Conservation (phyloP, 352 stramenopile genomes). For the Blastocystis sp. region DNA sequence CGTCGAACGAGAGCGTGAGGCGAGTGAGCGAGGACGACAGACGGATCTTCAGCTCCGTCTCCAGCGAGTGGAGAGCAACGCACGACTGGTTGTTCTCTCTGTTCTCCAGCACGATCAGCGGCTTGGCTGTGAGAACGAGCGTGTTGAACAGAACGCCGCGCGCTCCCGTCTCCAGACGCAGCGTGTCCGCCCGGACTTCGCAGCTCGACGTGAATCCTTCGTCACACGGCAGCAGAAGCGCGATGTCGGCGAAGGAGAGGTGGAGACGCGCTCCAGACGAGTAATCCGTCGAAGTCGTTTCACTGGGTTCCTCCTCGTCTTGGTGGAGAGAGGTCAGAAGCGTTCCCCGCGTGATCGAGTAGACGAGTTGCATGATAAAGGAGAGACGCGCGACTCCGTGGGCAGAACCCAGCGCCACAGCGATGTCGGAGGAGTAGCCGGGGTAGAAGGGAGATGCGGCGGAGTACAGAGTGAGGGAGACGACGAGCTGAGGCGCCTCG, state of each 20-base stretch:
- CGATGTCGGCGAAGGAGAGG: not conserved
- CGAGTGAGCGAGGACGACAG: not conserved
- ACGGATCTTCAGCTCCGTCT: not conserved
- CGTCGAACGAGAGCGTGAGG: not conserved
- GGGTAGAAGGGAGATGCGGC: not conserved
- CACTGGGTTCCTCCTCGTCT: not conserved
- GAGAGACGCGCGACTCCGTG: not conserved
- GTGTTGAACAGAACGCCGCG: slow-evolving; percentile 31
- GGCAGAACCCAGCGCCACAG: not conserved
- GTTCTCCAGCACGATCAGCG: not conserved
- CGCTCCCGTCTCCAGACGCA: not conserved
- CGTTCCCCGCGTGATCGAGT: not conserved
- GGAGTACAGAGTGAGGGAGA: not conserved
- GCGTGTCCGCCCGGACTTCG: not conserved
- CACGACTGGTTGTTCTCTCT: not conserved
- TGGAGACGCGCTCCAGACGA: not conserved
- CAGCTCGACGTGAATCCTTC: not conserved
- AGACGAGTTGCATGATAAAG: not conserved
- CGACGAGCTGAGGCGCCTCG: not conserved
- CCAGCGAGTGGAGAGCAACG: not conserved
- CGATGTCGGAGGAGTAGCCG: not conserved
- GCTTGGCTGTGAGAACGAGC: not conserved
- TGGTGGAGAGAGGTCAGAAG: not conserved
- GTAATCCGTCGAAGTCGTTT: not conserved
- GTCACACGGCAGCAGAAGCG: not conserved